Conservation (phyloP, 768 basidiomycete species). For the Phylloporus sp. region DNA sequence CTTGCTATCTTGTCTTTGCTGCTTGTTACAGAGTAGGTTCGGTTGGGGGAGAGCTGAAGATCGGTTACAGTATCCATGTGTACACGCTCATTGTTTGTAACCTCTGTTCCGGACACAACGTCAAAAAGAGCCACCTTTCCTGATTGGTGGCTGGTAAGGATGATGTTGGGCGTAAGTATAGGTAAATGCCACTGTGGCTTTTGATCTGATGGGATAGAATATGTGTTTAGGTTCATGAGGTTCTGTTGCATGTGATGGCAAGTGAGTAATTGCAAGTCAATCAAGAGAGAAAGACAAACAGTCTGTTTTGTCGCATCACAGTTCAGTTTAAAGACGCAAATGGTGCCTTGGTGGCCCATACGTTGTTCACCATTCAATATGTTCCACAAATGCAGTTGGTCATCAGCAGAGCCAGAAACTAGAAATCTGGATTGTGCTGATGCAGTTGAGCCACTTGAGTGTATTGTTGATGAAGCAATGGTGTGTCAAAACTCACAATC, state of each 20-base stretch:
- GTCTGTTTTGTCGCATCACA: slow-evolving; percentile 70
- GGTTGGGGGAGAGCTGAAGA: slow-evolving; percentile 84
- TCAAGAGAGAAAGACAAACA: slow-evolving; percentile 52
- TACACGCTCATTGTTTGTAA: slow-evolving; percentile 78
- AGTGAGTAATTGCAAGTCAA: not conserved
- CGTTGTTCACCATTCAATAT: slow-evolving; percentile 92
- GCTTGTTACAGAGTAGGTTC: slow-evolving; percentile 92
- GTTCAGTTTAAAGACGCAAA: slow-evolving; percentile 87
- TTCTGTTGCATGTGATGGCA: slow-evolving; percentile 58
- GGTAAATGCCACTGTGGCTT: slow-evolving; percentile 95
- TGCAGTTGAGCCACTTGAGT: slow-evolving; percentile 4
- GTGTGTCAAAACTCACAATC: slow-evolving; percentile 64
- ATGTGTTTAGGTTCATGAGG: slow-evolving; percentile 66
- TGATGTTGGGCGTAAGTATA: slow-evolving; percentile 65
- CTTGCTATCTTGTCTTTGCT: slow-evolving; percentile 96
- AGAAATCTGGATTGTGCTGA: slow-evolving; percentile 80
- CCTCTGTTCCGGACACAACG: slow-evolving; percentile 80
- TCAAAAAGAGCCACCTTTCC: slow-evolving; percentile 94
- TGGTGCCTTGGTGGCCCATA: slow-evolving; percentile 88
- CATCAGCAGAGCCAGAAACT: slow-evolving; percentile 92
- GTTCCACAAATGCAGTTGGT: slow-evolving; percentile 85
- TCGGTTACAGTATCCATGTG: slow-evolving; percentile 89
- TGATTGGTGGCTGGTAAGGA: slow-evolving; percentile 95
- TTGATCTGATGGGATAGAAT: slow-evolving; percentile 89
- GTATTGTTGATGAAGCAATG: not conserved